A percentile compares a stretch with the other conserved stretches of the same genome.
These are phyloP conservation scores for Asterella californica DNA, from an alignment of 225 moss, liverwort and hornwort genomes.

Conservation along the genomic window DNA sequence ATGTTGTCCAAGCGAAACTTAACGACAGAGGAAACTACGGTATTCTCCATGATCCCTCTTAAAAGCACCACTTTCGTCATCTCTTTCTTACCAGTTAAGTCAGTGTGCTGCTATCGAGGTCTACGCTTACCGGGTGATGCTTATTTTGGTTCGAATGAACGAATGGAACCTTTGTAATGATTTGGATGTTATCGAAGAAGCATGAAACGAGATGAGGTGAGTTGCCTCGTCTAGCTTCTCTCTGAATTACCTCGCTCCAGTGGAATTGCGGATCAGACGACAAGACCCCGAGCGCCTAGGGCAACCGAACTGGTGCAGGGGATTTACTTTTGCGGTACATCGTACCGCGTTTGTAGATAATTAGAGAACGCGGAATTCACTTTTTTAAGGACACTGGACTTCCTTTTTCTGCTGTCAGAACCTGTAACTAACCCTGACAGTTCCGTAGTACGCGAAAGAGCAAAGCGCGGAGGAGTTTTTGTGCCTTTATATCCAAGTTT, in stretches of 20 bases:
- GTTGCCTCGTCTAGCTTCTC: background rate
- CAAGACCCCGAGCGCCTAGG: background rate
- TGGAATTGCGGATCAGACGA: background rate
- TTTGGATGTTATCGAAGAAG: too few species aligned
- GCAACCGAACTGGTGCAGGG: background rate
- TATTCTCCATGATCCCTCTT: constrained; percentile 14
- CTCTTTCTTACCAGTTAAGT: background rate
- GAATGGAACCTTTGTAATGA: too few species aligned
- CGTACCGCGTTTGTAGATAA: background rate
- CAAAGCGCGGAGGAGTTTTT: background rate
- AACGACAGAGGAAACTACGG: constrained; percentile 92
- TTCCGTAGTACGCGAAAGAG: background rate
- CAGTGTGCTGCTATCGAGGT: background rate
- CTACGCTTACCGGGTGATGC: background rate
- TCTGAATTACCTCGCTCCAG: background rate
- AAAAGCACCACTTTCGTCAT: background rate
- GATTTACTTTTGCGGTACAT: background rate
- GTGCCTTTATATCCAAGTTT: background rate
- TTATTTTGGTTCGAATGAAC: background rate
- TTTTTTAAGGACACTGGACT: background rate
- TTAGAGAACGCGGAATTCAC: background rate
- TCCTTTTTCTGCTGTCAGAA: background rate
- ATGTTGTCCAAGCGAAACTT: constrained; percentile 90
- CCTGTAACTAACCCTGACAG: too few species aligned
- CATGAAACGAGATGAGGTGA: background rate